These are phyloP conservation scores for Pythium volutum DNA, from an alignment of 352 stramenopile species.

Conservation along the genomic window DNA sequence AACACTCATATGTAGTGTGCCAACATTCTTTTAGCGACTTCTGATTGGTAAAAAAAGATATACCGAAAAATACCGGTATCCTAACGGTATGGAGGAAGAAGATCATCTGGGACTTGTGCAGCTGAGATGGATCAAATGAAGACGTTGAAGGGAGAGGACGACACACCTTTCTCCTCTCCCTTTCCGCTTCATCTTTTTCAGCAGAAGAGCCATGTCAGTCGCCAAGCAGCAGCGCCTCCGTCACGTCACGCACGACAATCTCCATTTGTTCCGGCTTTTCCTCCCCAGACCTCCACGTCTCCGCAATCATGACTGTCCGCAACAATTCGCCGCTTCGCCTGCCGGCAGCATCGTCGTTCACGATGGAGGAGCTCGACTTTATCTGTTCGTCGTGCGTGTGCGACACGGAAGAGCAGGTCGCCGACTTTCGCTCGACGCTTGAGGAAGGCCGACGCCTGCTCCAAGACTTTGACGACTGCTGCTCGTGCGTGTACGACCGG, in stretches of 20 bases:
- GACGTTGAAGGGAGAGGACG: not conserved
- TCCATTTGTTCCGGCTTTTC: not conserved
- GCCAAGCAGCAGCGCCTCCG: conserved; percentile 15
- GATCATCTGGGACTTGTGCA: conserved; percentile 11
- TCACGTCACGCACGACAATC: not conserved
- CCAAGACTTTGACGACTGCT: conserved; percentile 50
- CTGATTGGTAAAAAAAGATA: conserved; percentile 13
- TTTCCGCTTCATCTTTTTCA: not conserved
- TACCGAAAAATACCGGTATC: conserved; percentile 4
- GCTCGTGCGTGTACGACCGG: conserved; percentile 62
- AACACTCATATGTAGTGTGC: conserved; percentile 16
- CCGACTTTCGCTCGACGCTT: conserved; percentile 30
- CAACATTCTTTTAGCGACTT: conserved; percentile 13
- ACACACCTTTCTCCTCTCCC: not conserved
- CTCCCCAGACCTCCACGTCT: not conserved
- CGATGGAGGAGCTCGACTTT: conserved; percentile 64
- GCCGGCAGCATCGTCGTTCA: conserved; percentile 28
- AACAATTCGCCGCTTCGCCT: conserved; percentile 25
- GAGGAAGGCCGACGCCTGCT: conserved; percentile 25
- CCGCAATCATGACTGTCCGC: conserved; percentile 7
- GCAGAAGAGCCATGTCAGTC: conserved; percentile 4
- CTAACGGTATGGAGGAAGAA: conserved; percentile 7
- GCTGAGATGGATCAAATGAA: conserved; percentile 8
- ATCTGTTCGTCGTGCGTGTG: conserved; percentile 59
- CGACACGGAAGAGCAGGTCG: conserved; percentile 38